Evolutionary conservation across 176 grass and related monocot species (phyloP), one percentile per base, ranked within the genome.

Genomic region (Puccinellia tenuiflora): DNA sequence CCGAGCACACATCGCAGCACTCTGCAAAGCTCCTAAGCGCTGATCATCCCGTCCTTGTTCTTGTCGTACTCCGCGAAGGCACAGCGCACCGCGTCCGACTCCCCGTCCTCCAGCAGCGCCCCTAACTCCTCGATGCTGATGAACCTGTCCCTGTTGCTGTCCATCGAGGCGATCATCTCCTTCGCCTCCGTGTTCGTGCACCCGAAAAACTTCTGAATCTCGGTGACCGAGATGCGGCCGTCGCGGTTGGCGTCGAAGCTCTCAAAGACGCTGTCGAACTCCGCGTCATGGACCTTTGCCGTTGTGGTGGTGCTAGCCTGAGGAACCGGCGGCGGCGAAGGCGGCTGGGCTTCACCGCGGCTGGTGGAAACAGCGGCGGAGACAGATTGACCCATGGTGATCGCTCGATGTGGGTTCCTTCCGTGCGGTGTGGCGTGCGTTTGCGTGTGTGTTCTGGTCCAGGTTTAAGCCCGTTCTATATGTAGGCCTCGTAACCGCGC

Each of bases 121-220:
- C 20, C 4, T 45, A 90, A 24, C 73, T 86, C 87, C 29, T 68
- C 86, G 50, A 78, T n/a, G 62, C 42, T 48, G 48, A 84, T 20
- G 75, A 83, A 84, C 12, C 88, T 80, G 80, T 90, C 85, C 6
- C 88, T 85, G 25, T 90, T 76, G 29, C 3, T 16, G 61, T 90
- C 80, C 68, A 69, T 76, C 6, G 47, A 31, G 9, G 85, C 76
- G 48, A 90, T 33, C 81, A 84, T 90, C 59, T 37, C 57, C 68
- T 67, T 40, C 48, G 80, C 76, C 39, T 78, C 68, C 20, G 5
- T 47, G 18, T 30, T 51, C 20, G 81, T 50, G 64, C 46, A 83
- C 2, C 55, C 40, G 17, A 1, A 30, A 26, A 60, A 1, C 24
- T 56, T 25, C 10, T 66, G 56, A 66, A 90, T 77, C 85, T 87